These are phyloP conservation scores for Glonium stellatum DNA, from an alignment of 495 filamentous ascomycete species.

Conservation along the genomic window DNA sequence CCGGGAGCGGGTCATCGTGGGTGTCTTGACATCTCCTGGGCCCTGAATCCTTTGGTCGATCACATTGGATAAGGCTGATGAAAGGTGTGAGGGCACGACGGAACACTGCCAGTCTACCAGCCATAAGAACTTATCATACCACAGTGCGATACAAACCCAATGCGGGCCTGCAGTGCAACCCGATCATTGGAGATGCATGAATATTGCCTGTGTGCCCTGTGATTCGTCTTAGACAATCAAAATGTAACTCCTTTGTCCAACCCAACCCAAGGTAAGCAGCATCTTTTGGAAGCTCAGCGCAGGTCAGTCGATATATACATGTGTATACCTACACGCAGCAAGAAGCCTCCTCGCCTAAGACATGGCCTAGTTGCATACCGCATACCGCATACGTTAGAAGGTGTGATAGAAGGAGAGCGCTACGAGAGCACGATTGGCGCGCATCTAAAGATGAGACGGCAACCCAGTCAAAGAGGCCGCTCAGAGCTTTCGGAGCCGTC, in stretches of 20 bases:
- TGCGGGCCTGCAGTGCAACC: slow-evolving; percentile 22
- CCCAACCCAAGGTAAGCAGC: not conserved
- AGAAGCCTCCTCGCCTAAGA: too few relatives aligned
- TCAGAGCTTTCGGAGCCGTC: not conserved
- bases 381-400: too few relatives aligned
- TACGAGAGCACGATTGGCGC: too few relatives aligned
- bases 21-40: not conserved
- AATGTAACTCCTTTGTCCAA: slow-evolving; percentile 27
- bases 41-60: slow-evolving; percentile 1
- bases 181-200: slow-evolving; percentile 16
- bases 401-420: too few relatives aligned
- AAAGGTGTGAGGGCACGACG: not conserved
- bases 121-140: slow-evolving; percentile 14
- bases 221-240: not conserved
- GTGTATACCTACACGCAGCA: too few relatives aligned
- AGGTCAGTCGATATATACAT: not conserved
- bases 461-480: too few relatives aligned
- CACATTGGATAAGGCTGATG: slow-evolving; percentile 2
- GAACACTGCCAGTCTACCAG: not conserved
- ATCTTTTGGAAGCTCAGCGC: too few relatives aligned
- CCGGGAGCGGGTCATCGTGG: slow-evolving; percentile 17
- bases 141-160: slow-evolving; percentile 1
- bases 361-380: too few relatives aligned
- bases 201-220: slow-evolving; percentile 22
- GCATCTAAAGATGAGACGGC: too few relatives aligned